Evolutionary conservation across 164 flowering plant species (phyloP).

Genomic region (Brasenia schreberi): DNA sequence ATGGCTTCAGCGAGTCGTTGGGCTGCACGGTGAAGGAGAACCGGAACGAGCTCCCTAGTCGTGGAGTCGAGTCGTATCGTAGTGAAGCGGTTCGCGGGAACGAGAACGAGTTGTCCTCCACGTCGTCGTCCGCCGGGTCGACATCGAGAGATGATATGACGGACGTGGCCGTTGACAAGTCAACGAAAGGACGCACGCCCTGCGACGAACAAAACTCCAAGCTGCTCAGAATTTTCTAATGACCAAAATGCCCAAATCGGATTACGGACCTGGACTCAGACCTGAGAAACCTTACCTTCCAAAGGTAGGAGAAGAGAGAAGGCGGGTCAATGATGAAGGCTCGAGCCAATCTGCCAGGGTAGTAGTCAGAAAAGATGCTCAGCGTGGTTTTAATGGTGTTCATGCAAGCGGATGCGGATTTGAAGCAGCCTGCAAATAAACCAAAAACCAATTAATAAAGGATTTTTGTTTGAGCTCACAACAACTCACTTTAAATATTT

Average conservation of each 20-base stretch:
- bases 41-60: conserved; percentile 75
- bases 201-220: conserved; percentile 9
- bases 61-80: conserved; percentile 52
- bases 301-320: conserved; percentile 74
- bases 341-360: conserved; percentile 69
- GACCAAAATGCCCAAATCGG: background rate
- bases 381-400: conserved; percentile 62
- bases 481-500: background rate
- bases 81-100: conserved; percentile 64
- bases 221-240: no score
- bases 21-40: conserved; percentile 82
- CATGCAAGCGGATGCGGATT: conserved; percentile 94
- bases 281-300: conserved; percentile 62
- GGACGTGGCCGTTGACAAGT: conserved; percentile 45
- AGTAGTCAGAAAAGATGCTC: conserved; percentile 69
- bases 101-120: conserved; percentile 51
- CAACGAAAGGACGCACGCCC: conserved; percentile 95
- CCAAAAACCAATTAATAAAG: background rate
- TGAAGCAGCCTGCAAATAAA: conserved; percentile 79
- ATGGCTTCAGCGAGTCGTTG: conserved; percentile 84
- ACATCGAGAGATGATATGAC: conserved; percentile 41
- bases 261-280: background rate
- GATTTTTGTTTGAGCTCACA: background rate
- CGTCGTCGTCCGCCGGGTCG: conserved; percentile 29
- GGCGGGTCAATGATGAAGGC: conserved; percentile 95